Evolutionary conservation across 2,329 filamentous ascomycete species (phyloP).

Genomic region (Nothophoma quercina): DNA sequence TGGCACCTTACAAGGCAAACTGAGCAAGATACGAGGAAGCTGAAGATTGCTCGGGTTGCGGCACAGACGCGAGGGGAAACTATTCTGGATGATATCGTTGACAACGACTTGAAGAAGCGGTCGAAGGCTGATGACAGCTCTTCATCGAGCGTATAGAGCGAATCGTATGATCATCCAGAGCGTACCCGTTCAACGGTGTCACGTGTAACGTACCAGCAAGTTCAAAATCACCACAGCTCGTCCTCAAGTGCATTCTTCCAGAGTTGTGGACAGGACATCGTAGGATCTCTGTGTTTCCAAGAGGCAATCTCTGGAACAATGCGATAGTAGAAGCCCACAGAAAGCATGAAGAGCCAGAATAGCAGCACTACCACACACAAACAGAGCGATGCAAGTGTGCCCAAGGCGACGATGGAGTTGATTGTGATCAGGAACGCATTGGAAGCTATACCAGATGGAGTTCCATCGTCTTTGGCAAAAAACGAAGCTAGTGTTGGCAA

Average conservation of each 20-base stretch:
- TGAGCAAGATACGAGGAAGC: conserved; percentile 47
- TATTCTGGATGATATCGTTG: conserved; percentile 24
- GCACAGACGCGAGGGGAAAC: conserved; percentile 20
- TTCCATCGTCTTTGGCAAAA: no score
- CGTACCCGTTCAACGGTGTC: no score
- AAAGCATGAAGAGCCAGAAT: no score
- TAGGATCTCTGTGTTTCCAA: neutral
- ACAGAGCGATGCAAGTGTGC: neutral
- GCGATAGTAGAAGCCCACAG: neutral
- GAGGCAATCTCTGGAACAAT: neutral
- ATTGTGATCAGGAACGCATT: neutral
- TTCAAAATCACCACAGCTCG: neutral
- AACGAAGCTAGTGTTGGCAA: no score
- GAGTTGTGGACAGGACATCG: neutral
- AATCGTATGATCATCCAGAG: no score
- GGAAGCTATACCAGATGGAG: no score
- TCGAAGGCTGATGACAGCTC: neutral
- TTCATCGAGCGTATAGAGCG: neutral
- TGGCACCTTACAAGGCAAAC: conserved; percentile 54
- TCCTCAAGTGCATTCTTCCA: neutral
- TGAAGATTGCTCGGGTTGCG: conserved; percentile 25
- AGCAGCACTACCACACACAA: neutral
- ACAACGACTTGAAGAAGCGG: conserved; percentile 22
- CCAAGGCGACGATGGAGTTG: neutral
- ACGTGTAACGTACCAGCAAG: no score